Evolutionary conservation across 768 basidiomycete genomes (phyloP).

Genomic region (Lactarius tabidus): DNA sequence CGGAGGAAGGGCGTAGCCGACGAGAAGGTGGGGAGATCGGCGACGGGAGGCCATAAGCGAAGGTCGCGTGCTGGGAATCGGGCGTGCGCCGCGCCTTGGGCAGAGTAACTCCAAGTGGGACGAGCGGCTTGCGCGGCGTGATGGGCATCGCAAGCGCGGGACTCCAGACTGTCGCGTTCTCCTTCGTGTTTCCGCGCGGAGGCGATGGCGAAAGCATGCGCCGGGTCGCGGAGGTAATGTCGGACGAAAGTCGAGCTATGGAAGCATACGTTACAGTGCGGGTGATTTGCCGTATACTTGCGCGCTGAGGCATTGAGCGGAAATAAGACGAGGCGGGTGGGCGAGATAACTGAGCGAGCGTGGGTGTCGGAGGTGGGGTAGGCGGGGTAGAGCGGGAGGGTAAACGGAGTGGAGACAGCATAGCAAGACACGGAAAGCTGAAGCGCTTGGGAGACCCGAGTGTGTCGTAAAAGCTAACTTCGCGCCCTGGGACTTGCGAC

Average conservation of each 20-base stretch:
- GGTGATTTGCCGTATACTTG: neutral
- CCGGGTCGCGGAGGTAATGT: neutral
- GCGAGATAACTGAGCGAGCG: neutral
- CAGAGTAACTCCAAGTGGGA: neutral
- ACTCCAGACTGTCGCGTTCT: neutral
- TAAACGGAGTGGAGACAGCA: neutral
- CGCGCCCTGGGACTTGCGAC: neutral
- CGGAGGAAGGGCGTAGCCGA: neutral
- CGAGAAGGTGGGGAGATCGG: neutral
- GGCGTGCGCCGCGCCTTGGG: neutral
- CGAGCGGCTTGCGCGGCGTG: neutral
- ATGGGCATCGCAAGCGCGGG: neutral
- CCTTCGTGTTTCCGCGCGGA: neutral
- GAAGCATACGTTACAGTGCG: slow-evolving; percentile 1
- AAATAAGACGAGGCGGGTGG: neutral
- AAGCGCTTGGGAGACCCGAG: neutral
- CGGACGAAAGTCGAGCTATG: neutral
- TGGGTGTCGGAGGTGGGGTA: neutral
- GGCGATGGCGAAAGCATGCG: slow-evolving; percentile 1
- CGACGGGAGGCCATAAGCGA: neutral
- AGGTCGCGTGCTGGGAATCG: neutral
- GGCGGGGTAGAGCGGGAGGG: neutral
- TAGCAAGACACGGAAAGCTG: neutral
- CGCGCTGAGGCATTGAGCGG: neutral
- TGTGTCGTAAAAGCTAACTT: neutral